phyloP scores from a whole-genome alignment of 257 asterid species.

The Ligustrum vulgare region DNA sequence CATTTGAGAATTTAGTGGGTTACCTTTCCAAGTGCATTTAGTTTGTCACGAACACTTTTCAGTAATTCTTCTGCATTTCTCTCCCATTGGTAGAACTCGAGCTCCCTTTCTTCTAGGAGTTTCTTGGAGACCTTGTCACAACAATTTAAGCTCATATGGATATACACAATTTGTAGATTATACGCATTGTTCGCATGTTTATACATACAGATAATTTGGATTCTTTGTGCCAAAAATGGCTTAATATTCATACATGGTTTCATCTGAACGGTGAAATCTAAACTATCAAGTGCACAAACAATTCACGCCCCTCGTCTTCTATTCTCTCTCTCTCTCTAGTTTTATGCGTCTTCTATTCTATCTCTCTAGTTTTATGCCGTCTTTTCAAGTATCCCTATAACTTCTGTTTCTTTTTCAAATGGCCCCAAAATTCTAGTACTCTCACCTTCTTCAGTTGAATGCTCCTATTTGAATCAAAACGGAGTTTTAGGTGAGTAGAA shows the following conservation, averaged over 20 bases:
- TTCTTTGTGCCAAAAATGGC: background rate
- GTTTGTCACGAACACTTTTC: conserved; percentile 69
- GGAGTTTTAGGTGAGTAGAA: too few relatives aligned
- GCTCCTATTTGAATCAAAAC: too few relatives aligned
- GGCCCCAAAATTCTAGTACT: too few relatives aligned
- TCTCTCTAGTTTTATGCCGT: too few relatives aligned
- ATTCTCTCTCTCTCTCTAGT: too few relatives aligned
- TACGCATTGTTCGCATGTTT: background rate
- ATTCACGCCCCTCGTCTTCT: too few relatives aligned
- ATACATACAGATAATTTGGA: background rate
- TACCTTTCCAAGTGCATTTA: conserved; percentile 87
- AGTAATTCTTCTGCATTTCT: conserved; percentile 68
- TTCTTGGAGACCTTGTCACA: conserved; percentile 54
- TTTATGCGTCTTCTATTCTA: too few relatives aligned
- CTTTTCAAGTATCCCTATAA: too few relatives aligned
- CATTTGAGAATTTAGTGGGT: conserved; percentile 12
- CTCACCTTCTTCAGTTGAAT: too few relatives aligned
- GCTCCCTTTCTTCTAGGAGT: conserved; percentile 59
- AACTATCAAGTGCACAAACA: background rate
- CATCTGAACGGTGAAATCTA: background rate
- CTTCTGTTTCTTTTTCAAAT: too few relatives aligned
- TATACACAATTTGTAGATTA: background rate
- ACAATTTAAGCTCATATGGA: conserved; percentile 19
- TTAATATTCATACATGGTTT: background rate
- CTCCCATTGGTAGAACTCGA: conserved; percentile 77